Conservation (phyloP, 768 basidiomycete species). For the Termitomyces sp. region DNA sequence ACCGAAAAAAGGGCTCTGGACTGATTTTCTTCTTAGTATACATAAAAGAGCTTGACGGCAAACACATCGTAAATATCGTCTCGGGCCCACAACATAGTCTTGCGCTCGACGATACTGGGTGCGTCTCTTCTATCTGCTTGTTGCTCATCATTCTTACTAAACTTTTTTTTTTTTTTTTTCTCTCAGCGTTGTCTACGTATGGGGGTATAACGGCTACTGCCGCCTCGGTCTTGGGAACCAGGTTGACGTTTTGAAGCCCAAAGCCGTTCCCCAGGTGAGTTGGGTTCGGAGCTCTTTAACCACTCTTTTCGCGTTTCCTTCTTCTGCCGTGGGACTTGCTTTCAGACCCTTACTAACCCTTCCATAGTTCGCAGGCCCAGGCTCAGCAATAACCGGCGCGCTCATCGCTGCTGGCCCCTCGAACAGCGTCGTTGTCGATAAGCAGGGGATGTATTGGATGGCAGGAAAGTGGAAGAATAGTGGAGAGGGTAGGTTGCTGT, state of each 20-base stretch:
- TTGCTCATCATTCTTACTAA: too few relatives aligned
- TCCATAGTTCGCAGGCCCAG: constrained; percentile 66
- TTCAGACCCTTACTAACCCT: too few relatives aligned
- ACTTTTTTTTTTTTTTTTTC: too few relatives aligned
- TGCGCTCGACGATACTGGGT: constrained; percentile 77
- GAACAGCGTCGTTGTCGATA: constrained; percentile 79
- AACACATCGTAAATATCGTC: constrained; percentile 74
- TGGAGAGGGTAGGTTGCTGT: constrained; percentile 65
- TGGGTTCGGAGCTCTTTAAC: neutral
- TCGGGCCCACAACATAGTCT: constrained; percentile 87
- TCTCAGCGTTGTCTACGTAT: constrained; percentile 72
- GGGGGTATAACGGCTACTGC: constrained; percentile 91
- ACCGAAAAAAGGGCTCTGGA: too few relatives aligned
- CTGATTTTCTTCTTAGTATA: constrained; percentile 46
- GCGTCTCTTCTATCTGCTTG: constrained; percentile 14
- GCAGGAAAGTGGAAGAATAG: constrained; percentile 95
- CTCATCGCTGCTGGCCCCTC: constrained; percentile 75
- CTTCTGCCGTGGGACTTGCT: too few relatives aligned
- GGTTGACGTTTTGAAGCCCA: constrained; percentile 74
- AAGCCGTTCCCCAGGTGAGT: constrained; percentile 71
- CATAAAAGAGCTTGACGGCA: constrained; percentile 70
- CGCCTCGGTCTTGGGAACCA: constrained; percentile 87
- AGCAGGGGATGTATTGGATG: constrained; percentile 83
- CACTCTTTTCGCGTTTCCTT: neutral
- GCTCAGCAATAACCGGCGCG: constrained; percentile 55